These are phyloP conservation scores for Suillus americanus DNA, from an alignment of 768 basidiomycete species.

Conservation along the genomic window DNA sequence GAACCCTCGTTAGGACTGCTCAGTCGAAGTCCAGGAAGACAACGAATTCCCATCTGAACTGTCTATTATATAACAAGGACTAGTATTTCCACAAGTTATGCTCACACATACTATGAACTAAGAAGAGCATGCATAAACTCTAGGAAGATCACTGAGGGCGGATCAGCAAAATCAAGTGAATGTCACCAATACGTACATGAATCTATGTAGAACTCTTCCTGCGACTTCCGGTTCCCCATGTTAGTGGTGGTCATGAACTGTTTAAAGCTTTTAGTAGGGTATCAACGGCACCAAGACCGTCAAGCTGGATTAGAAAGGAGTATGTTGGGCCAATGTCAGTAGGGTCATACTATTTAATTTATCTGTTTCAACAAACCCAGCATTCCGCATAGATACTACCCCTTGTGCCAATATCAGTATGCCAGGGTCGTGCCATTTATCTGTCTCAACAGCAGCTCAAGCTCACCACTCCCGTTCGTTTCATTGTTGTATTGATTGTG, in stretches of 20 bases:
- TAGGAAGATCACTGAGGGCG: slow-evolving; percentile 35
- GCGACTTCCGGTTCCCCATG: slow-evolving; percentile 29
- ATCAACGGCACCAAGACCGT: not conserved
- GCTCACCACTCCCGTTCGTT: not conserved
- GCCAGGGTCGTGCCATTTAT: not conserved
- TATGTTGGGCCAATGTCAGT: not conserved
- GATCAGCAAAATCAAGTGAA: slow-evolving; percentile 1
- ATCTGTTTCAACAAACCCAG: not conserved
- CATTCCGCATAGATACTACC: not conserved
- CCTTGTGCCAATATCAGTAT: not conserved
- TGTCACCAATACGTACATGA: slow-evolving; percentile 25
- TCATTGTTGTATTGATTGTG: not conserved
- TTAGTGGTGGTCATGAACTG: not conserved
- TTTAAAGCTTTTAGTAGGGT: not conserved
- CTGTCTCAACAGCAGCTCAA: not conserved
- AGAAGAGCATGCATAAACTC: slow-evolving; percentile 42
- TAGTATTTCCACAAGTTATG: not conserved
- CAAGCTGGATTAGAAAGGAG: not conserved
- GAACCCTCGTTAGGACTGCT: slow-evolving; percentile 40
- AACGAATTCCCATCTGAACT: slow-evolving; percentile 42
- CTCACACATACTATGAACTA: slow-evolving; percentile 40
- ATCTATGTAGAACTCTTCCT: slow-evolving; percentile 40
- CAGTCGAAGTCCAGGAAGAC: slow-evolving; percentile 43
- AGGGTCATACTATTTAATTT: not conserved
- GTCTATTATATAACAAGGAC: not conserved